Conservation (phyloP, 148 eudicot species). For the Beta vulgaris region DNA sequence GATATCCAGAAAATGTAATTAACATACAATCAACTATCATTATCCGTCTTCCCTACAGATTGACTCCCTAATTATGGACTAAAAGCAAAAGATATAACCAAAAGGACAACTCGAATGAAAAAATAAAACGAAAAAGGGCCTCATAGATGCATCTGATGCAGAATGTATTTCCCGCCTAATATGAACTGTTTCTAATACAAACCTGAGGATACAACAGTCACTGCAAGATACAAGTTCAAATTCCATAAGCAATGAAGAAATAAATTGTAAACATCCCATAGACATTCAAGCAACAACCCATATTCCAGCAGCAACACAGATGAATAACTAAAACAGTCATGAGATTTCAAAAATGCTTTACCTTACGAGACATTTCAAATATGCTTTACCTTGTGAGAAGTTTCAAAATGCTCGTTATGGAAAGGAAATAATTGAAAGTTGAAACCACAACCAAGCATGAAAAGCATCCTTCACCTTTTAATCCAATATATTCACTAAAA, state of each 20-base stretch:
- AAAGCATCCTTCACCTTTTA: too few relatives aligned
- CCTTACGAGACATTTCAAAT: too few relatives aligned
- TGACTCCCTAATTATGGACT: not conserved
- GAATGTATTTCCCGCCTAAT: not conserved
- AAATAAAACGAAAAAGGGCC: slow-evolving; percentile 1
- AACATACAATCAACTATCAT: not conserved
- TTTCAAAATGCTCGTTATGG: too few relatives aligned
- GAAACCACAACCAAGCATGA: too few relatives aligned
- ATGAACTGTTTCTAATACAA: not conserved
- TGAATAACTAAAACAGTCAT: too few relatives aligned
- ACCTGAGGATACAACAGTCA: not conserved
- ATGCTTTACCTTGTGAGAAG: too few relatives aligned
- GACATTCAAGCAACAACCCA: too few relatives aligned
- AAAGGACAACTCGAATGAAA: not conserved
- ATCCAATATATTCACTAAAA: too few relatives aligned
- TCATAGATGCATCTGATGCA: not conserved
- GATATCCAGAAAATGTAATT: not conserved
- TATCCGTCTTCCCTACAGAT: not conserved
- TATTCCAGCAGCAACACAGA: too few relatives aligned
- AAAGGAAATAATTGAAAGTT: too few relatives aligned
- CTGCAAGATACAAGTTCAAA: not conserved
- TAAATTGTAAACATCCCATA: not conserved
- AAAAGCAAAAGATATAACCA: not conserved
- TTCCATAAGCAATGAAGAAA: not conserved
- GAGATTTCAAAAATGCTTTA: too few relatives aligned